Evolutionary conservation across 257 asterid species (phyloP).

Genomic region (Gynochthodes officinalis): DNA sequence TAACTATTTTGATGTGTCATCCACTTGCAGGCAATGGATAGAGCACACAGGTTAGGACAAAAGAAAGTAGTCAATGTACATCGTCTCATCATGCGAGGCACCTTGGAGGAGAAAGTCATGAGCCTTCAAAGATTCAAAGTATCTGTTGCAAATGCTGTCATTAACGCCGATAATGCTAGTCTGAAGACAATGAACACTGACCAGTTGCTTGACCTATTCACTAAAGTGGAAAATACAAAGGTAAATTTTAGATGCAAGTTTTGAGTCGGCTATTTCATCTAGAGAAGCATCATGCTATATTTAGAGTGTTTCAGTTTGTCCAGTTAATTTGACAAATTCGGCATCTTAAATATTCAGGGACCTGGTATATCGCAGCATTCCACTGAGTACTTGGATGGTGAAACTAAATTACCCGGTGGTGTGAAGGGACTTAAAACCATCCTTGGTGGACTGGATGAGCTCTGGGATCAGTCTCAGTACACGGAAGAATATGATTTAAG

Average conservation of each 20-base stretch:
- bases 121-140: constrained; percentile 98
- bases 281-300: background rate
- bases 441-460: constrained; percentile 93
- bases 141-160: constrained; percentile 89
- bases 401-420: constrained; percentile 48
- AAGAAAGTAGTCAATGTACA: constrained; percentile 91
- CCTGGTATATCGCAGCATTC: constrained; percentile 36
- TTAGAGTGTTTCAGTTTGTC: background rate
- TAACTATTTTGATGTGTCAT: constrained; percentile 3
- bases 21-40: constrained; percentile 90
- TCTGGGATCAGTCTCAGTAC: constrained; percentile 99
- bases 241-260: constrained; percentile 27
- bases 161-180: constrained; percentile 92
- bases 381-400: constrained; percentile 40
- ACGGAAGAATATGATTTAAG: constrained; percentile 85
- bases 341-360: constrained; percentile 46
- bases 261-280: background rate
- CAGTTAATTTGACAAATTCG: background rate
- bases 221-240: constrained; percentile 82
- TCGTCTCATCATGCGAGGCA: constrained; percentile 98
- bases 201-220: constrained; percentile 92
- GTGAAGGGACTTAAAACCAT: constrained; percentile 84
- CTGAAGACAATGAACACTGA: constrained; percentile 96
- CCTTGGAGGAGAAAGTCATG: constrained; percentile 99
- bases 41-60: constrained; percentile 99